A percentile compares a stretch with the other conserved stretches of the same genome.
Conservation (phyloP, 2,329 filamentous ascomycete genomes). For the Dryadomyces quercivorus region DNA sequence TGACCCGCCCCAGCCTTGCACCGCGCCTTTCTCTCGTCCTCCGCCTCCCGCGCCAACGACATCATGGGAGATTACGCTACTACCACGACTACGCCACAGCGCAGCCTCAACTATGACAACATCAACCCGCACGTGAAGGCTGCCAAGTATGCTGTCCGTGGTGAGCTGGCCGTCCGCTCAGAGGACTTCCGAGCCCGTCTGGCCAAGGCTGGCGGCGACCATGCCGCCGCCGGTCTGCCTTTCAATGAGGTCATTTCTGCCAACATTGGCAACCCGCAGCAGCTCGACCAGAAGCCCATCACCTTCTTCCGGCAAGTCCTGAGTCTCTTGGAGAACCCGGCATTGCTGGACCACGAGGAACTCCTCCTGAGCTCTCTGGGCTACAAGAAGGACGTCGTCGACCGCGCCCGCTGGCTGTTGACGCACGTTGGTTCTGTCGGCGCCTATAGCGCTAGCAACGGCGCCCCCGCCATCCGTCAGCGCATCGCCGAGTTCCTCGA, state of each 20-base stretch:
- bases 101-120: slow-evolving; percentile 61
- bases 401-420: slow-evolving; percentile 68
- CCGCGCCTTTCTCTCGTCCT: slow-evolving; percentile 2
- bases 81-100: slow-evolving; percentile 20
- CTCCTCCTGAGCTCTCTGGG: slow-evolving; percentile 63
- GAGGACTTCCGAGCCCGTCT: slow-evolving; percentile 78
- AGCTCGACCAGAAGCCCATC: slow-evolving; percentile 97
- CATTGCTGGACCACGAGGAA: slow-evolving; percentile 69
- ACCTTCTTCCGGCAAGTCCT: slow-evolving; percentile 98
- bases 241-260: slow-evolving; percentile 89
- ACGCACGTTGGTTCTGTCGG: slow-evolving; percentile 81
- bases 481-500: slow-evolving; percentile 91
- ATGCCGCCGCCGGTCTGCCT: slow-evolving; percentile 39
- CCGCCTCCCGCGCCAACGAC: slow-evolving; percentile 16
- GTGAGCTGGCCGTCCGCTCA: slow-evolving; percentile 86
- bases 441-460: slow-evolving; percentile 91
- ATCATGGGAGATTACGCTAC: not conserved
- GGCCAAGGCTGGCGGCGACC: slow-evolving; percentile 37
- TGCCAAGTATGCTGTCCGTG: slow-evolving; percentile 92
- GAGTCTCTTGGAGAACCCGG: slow-evolving; percentile 83
- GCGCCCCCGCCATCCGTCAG: slow-evolving; percentile 73
- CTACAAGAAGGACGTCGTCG: slow-evolving; percentile 83
- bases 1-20: not conserved
- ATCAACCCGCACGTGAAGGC: slow-evolving; percentile 83
- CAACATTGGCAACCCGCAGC: slow-evolving; percentile 98